Base-by-base conservation (phyloP, 1,284 basidiomycete genomes). In the Agroathelia rolfsii region DNA sequence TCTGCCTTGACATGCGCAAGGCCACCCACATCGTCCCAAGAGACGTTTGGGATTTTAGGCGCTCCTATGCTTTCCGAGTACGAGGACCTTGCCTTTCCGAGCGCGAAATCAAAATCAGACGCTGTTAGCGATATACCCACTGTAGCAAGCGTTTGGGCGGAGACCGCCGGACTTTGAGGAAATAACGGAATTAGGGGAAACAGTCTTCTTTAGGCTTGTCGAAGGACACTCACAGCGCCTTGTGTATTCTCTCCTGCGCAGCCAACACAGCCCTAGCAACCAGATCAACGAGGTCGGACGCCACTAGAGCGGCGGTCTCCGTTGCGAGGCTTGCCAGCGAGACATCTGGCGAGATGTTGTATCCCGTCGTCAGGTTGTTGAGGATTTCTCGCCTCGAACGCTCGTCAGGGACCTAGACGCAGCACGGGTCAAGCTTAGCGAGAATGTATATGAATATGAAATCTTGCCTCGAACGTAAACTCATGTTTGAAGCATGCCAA, bases 11-110 rank as follows among this genome's bases (percentile, higher is more conserved):
- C 89, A 40, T 69, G 63, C 1, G 77, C 80, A 12, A 99, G 63
- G 5, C 95, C 95, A 24, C 95, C 95, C 10, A 99, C 84, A 52
- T 98, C 95, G 56, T 97, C 90, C 95, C 95, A 99, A 0, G 86
- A 76, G 0, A 99, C 93, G 41, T 76, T 87, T 1, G 95, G 95
- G 32, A 99, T 98, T 49, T 87, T 93, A 0, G 95, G 95, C 12
- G 92, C 90, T 9, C 94, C 94, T 36, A 98, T 95, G 47, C 73
- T 89, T 50, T 93, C 87, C 11, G 87, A 85, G 58, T 95, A 95
- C 1, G 78, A 72, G 9, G 73, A 63, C 35, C 92, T 69, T 4
- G 86, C 83, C 41, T 78, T 74, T n/a, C 67, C 64, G 8, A 98
- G 62, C 0, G 89, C 89, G 4, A 51, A 41, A 3, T 82, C 72